phyloP scores from a whole-genome alignment of 345 rosid genomes.

The Litchi chinensis region DNA sequence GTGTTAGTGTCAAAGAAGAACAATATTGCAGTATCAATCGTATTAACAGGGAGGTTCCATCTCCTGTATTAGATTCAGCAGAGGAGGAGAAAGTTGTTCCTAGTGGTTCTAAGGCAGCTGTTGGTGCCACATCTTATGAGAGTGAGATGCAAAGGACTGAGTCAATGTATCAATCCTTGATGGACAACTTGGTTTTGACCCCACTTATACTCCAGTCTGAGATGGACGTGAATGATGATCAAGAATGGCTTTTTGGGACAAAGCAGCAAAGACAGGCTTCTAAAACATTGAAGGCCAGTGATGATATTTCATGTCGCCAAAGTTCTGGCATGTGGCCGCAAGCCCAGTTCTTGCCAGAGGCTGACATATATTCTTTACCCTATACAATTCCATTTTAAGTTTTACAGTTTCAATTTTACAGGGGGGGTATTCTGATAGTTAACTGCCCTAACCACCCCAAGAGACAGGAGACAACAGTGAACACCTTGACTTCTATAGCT shows the following conservation, averaged over 20 bases:
- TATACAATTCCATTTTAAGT: slow-evolving; percentile 58
- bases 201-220: slow-evolving; percentile 3
- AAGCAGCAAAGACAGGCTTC: not conserved
- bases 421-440: not conserved
- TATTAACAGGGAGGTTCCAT: not conserved
- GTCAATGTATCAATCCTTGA: slow-evolving; percentile 34
- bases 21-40: not conserved
- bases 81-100: not conserved
- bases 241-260: slow-evolving; percentile 56
- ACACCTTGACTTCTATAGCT: not conserved
- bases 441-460: not conserved
- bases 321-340: slow-evolving; percentile 33
- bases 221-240: slow-evolving; percentile 27
- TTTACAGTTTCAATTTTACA: not conserved
- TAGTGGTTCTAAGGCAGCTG: not conserved
- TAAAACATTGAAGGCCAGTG: slow-evolving; percentile 14
- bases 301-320: slow-evolving; percentile 1
- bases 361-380: slow-evolving; percentile 60
- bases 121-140: not conserved
- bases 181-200: slow-evolving; percentile 51
- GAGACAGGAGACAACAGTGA: not conserved
- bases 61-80: slow-evolving; percentile 6
- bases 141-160: slow-evolving; percentile 17
- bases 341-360: slow-evolving; percentile 44
- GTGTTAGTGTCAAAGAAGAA: slow-evolving; percentile 9